Percentiles rank a stretch among this genome's conserved stretches.
phyloP scores from a whole-genome alignment of 495 filamentous ascomycete species.

The Penicillium lividum region DNA sequence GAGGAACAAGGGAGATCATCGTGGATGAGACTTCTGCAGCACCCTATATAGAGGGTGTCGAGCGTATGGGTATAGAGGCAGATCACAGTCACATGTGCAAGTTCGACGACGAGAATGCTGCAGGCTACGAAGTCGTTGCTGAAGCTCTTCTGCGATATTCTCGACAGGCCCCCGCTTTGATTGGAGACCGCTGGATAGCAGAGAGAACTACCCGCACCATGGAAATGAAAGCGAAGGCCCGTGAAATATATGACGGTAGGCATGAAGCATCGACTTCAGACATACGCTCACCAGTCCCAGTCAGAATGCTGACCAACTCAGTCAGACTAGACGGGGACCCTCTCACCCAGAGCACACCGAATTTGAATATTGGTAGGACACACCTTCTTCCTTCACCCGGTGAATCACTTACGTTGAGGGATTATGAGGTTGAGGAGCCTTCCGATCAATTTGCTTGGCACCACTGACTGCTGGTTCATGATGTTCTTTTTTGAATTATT shows the following conservation, averaged over 20 bases:
- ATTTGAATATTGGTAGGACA: constrained; percentile 35
- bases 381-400: constrained; percentile 31
- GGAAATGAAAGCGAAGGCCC: constrained; percentile 37
- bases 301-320: constrained; percentile 17
- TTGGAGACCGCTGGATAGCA: constrained; percentile 62
- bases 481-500: background rate
- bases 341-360: constrained; percentile 24
- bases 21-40: constrained; percentile 77
- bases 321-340: constrained; percentile 22
- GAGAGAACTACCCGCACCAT: constrained; percentile 57
- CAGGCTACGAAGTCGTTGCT: constrained; percentile 73
- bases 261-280: background rate
- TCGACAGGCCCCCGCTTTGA: constrained; percentile 55
- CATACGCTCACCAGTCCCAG: background rate
- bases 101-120: constrained; percentile 69
- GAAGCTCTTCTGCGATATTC: constrained; percentile 72
- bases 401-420: constrained; percentile 33
- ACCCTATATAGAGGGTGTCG: constrained; percentile 72
- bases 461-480: background rate
- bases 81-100: constrained; percentile 90
- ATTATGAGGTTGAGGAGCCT: constrained; percentile 47
- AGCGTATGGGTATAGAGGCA: constrained; percentile 76
- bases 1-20: constrained; percentile 59
- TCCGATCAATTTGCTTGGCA: constrained; percentile 10
- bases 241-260: constrained; percentile 41